Evolutionary conservation across 2,329 filamentous ascomycete genomes (phyloP).

Genomic region (Volutella citrinella): DNA sequence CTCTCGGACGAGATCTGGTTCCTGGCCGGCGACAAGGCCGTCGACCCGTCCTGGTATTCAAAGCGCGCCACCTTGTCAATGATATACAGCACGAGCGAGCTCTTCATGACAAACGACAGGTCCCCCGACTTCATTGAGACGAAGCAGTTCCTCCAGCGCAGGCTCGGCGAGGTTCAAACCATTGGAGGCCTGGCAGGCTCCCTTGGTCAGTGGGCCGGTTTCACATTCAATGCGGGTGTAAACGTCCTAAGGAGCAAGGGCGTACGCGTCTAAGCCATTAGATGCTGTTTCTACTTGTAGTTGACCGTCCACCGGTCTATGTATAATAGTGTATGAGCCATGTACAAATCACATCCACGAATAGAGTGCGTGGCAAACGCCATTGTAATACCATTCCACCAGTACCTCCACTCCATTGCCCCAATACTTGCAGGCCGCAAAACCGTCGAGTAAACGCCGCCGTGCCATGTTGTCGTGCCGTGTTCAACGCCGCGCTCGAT

Average conservation of each 20-base stretch:
- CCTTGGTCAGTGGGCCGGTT: constrained; percentile 75
- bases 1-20: constrained; percentile 93
- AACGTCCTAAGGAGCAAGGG: constrained; percentile 89
- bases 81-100: constrained; percentile 70
- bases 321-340: constrained; percentile 26
- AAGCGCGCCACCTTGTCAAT: constrained; percentile 56
- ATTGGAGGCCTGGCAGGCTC: constrained; percentile 61
- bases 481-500: no score
- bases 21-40: constrained; percentile 74
- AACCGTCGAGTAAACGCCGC: no score
- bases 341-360: constrained; percentile 16
- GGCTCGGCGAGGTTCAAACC: constrained; percentile 66
- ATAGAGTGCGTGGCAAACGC: constrained; percentile 13
- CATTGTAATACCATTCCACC: constrained; percentile 14
- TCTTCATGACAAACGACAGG: constrained; percentile 91
- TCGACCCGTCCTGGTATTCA: constrained; percentile 86
- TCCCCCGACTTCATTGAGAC: constrained; percentile 74
- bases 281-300: no score
- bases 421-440: no score
- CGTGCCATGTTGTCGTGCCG: no score
- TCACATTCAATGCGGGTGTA: constrained; percentile 71
- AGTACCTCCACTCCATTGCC: no score
- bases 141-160: constrained; percentile 71
- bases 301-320: no score
- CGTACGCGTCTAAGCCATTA: constrained; percentile 63